Conservation (phyloP, 2,329 filamentous ascomycete species). For the Cadophora malorum region DNA sequence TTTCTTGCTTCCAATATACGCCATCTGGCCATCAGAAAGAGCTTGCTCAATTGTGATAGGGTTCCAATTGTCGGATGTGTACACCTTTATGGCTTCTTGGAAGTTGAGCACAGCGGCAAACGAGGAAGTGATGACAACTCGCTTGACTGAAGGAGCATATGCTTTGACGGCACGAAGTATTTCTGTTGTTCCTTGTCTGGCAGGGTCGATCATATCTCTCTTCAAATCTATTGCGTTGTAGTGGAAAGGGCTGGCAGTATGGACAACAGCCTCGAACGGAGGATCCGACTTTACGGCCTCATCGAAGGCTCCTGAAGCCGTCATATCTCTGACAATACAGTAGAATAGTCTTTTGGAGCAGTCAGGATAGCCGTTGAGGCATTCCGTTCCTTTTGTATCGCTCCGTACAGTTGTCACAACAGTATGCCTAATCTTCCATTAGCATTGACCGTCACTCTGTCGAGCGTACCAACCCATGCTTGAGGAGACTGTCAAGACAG, state of each 20-base stretch:
- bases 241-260: background rate
- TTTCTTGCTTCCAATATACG: background rate
- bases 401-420: no score
- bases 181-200: background rate
- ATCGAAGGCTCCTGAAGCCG: background rate
- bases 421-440: no score
- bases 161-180: background rate
- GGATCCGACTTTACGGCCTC: background rate
- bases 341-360: background rate
- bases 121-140: background rate
- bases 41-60: slow-evolving; percentile 4
- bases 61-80: background rate
- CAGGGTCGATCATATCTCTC: background rate
- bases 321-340: background rate
- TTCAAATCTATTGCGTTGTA: background rate
- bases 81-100: background rate
- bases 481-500: background rate
- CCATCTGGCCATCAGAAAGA: background rate
- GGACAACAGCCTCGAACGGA: background rate
- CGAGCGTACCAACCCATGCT: background rate
- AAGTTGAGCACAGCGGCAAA: background rate
- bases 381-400: background rate
- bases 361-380: background rate
- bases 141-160: background rate
- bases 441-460: background rate